Evolutionary conservation across 768 basidiomycete genomes (phyloP).

Genomic region (Leccinum disarticulatum): DNA sequence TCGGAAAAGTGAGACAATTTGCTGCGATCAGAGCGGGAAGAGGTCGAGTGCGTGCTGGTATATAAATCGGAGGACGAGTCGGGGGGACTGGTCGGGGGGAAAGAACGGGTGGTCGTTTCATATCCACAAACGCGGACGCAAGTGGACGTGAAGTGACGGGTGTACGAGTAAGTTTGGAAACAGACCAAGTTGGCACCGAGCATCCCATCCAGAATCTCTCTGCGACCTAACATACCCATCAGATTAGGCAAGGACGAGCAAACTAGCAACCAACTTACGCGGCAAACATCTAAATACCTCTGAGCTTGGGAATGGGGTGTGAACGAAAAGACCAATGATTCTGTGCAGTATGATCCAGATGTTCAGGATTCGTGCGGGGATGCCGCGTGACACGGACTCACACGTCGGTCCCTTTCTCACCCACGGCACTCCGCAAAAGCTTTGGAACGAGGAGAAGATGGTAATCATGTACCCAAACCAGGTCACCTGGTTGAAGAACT

Average conservation of each 20-base stretch:
- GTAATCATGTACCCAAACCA: conserved; percentile 95
- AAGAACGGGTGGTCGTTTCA: conserved; percentile 56
- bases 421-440: conserved; percentile 68
- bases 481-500: conserved; percentile 83
- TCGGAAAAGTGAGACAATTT: conserved; percentile 4
- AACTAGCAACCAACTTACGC: conserved; percentile 46
- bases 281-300: conserved; percentile 95
- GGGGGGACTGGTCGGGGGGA: conserved; percentile 1
- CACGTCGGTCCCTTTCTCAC: conserved; percentile 31
- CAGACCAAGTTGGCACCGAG: conserved; percentile 94
- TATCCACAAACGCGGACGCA: conserved; percentile 97
- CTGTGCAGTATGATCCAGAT: conserved; percentile 8
- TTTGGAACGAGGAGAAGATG: conserved; percentile 90
- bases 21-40: conserved; percentile 9
- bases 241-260: background rate
- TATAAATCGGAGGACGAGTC: conserved; percentile 9
- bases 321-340: conserved; percentile 89
- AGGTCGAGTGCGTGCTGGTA: background rate
- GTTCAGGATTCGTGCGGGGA: background rate
- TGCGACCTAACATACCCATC: conserved; percentile 54
- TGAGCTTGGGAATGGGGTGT: conserved; percentile 96
- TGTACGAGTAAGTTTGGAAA: conserved; percentile 97
- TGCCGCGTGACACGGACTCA: conserved; percentile 9
- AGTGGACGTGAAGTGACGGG: conserved; percentile 90
- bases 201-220: conserved; percentile 97